Evolutionary conservation across 2,329 filamentous ascomycete genomes (phyloP).

Genomic region (Acarospora socialis): DNA sequence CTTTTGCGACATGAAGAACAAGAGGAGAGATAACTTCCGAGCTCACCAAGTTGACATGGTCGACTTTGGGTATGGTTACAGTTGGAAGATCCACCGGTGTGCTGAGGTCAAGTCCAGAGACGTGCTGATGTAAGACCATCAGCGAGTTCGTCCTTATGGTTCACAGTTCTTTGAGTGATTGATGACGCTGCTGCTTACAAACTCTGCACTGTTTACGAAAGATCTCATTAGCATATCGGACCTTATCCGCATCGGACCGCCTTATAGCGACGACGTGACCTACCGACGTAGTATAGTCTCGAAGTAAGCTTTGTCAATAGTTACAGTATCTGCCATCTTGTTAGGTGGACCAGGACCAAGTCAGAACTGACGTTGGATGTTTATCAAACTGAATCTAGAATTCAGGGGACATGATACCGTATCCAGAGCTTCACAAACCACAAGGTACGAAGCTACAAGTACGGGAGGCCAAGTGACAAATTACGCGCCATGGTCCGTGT

Average conservation of each 20-base stretch:
- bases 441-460: too few relatives aligned
- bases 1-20: constrained; percentile 5
- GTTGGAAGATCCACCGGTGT: constrained; percentile 24
- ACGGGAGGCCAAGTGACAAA: too few relatives aligned
- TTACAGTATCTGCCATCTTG: constrained; percentile 31
- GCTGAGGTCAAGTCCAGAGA: constrained; percentile 23
- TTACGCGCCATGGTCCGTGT: too few relatives aligned
- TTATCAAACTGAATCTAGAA: too few relatives aligned
- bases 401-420: too few relatives aligned
- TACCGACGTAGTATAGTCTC: constrained; percentile 49
- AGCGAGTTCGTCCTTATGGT: too few relatives aligned
- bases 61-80: constrained; percentile 43
- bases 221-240: constrained; percentile 1
- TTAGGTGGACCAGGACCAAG: too few relatives aligned
- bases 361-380: too few relatives aligned
- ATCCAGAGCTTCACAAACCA: too few relatives aligned
- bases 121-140: too few relatives aligned
- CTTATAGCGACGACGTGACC: constrained; percentile 22
- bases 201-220: too few relatives aligned
- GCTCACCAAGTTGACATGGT: constrained; percentile 47
- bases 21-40: constrained; percentile 11
- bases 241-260: background rate
- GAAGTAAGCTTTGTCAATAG: constrained; percentile 46
- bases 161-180: too few relatives aligned
- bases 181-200: constrained; percentile 9